Percentiles rank a stretch among this genome's conserved stretches.
Conservation (phyloP, 2,329 filamentous ascomycete species). For the Diaporthe vaccinii region DNA sequence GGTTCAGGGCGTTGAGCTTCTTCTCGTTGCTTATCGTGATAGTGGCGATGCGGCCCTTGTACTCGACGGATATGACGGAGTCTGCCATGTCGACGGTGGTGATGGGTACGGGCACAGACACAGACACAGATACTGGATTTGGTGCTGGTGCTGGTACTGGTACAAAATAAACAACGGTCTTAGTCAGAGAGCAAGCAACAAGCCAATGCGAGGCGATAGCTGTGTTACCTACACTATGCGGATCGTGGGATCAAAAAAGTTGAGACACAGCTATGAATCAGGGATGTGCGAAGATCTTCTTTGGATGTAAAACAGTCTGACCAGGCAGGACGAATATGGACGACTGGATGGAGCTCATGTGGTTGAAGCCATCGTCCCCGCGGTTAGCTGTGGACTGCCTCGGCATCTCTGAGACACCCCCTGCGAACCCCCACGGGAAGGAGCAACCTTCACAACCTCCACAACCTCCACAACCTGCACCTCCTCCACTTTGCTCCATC, state of each 20-base stretch:
- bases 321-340: slow-evolving; percentile 17
- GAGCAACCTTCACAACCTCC: background rate
- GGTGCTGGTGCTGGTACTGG: background rate
- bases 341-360: slow-evolving; percentile 6
- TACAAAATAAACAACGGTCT: slow-evolving; percentile 11
- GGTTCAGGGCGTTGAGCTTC: slow-evolving; percentile 88
- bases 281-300: slow-evolving; percentile 8
- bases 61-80: slow-evolving; percentile 69
- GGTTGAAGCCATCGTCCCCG: slow-evolving; percentile 31
- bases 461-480: background rate
- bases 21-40: slow-evolving; percentile 87
- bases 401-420: slow-evolving; percentile 31
- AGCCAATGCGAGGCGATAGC: slow-evolving; percentile 7
- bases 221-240: slow-evolving; percentile 28
- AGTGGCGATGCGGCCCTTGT: slow-evolving; percentile 79
- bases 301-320: slow-evolving; percentile 28
- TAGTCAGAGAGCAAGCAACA: background rate
- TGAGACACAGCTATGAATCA: slow-evolving; percentile 20
- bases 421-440: slow-evolving; percentile 16
- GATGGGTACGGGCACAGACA: slow-evolving; percentile 10
- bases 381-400: slow-evolving; percentile 27
- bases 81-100: slow-evolving; percentile 53
- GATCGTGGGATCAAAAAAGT: slow-evolving; percentile 17
- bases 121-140: background rate
- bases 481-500: background rate